Conservation (phyloP, 2,329 filamentous ascomycete species). For the Scleromitrula shiraiana region DNA sequence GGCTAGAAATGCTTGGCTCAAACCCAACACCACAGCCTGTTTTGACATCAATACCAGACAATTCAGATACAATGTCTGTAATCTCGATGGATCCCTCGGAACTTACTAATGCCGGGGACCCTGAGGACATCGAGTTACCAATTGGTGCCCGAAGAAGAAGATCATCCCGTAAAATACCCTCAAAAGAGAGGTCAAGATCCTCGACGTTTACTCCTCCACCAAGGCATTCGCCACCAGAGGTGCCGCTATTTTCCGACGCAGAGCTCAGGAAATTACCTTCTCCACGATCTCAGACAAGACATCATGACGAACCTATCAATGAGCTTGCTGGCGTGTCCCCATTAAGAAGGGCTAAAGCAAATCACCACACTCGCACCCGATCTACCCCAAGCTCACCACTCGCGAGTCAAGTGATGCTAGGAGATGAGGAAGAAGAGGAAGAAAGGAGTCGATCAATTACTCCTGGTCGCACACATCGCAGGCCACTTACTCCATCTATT, state of each 20-base stretch:
- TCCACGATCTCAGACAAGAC: neutral
- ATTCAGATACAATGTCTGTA: constrained; percentile 11
- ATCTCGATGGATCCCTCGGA: constrained; percentile 5
- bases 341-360: constrained; percentile 1
- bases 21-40: constrained; percentile 49
- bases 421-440: constrained; percentile 3
- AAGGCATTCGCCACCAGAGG: neutral
- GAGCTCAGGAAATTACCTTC: constrained; percentile 1
- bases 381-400: constrained; percentile 9
- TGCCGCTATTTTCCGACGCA: neutral
- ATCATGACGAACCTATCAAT: constrained; percentile 1
- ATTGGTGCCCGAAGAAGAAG: constrained; percentile 25
- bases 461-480: neutral
- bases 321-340: neutral
- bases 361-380: constrained; percentile 4
- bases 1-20: constrained; percentile 67
- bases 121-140: constrained; percentile 22
- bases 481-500: constrained; percentile 5
- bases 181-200: constrained; percentile 9
- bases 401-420: constrained; percentile 4
- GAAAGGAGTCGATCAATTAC: constrained; percentile 4
- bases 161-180: constrained; percentile 13
- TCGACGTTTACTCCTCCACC: constrained; percentile 2
- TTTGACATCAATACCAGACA: constrained; percentile 3
- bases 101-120: constrained; percentile 6